These are phyloP conservation scores for Yamadazyma mexicana DNA, from an alignment of 1,139 yeast species.

Conservation along the genomic window DNA sequence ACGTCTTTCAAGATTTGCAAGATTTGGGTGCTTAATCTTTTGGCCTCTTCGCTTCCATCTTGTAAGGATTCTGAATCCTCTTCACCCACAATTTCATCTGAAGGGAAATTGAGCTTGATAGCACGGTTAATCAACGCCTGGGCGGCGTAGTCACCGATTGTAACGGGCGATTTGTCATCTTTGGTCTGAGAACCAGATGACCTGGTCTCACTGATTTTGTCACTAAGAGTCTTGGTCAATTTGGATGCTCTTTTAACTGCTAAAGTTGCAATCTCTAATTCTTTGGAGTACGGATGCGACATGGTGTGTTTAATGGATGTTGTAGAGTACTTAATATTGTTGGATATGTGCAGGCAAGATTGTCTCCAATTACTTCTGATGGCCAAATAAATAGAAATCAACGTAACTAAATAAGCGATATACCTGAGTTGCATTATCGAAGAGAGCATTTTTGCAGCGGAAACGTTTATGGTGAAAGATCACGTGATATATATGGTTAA, in stretches of 20 bases:
- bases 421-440: slow-evolving; percentile 3
- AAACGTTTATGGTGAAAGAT: slow-evolving; percentile 2
- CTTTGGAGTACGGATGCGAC: slow-evolving; percentile 38
- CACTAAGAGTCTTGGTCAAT: slow-evolving; percentile 72
- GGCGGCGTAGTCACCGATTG: slow-evolving; percentile 95
- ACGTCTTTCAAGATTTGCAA: slow-evolving; percentile 49
- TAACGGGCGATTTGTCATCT: slow-evolving; percentile 90
- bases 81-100: slow-evolving; percentile 89
- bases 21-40: slow-evolving; percentile 41
- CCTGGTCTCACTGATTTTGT: slow-evolving; percentile 59
- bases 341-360: not conserved
- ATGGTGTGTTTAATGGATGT: not conserved
- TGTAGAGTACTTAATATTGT: not conserved
- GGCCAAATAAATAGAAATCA: slow-evolving; percentile 1
- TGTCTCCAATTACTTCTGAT: not conserved
- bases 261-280: slow-evolving; percentile 74
- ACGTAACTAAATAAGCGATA: slow-evolving; percentile 1
- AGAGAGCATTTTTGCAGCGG: not conserved
- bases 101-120: slow-evolving; percentile 73
- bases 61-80: slow-evolving; percentile 76
- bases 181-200: slow-evolving; percentile 71
- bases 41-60: slow-evolving; percentile 40
- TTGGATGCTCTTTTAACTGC: slow-evolving; percentile 89
- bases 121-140: slow-evolving; percentile 92
- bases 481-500: slow-evolving; percentile 3